Evolutionary conservation across 2,329 filamentous ascomycete genomes (phyloP).

Genomic region (Ophiobolus disseminans): DNA sequence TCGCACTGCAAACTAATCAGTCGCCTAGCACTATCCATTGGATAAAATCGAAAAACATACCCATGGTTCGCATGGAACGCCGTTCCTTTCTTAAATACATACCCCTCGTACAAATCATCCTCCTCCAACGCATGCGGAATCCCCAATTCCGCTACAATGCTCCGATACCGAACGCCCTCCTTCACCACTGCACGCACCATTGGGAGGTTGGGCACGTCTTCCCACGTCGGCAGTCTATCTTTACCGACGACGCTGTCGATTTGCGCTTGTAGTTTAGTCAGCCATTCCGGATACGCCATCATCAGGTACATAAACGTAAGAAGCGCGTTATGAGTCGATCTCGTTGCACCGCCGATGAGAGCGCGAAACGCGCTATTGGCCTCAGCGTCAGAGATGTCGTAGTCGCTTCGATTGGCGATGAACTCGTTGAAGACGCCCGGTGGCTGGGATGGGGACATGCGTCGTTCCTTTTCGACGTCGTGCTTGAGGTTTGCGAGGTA

Average conservation of each 20-base stretch:
- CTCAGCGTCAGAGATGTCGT: not conserved
- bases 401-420: not conserved
- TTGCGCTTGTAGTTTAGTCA: not conserved
- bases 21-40: not conserved
- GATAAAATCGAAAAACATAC: not conserved
- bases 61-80: not conserved
- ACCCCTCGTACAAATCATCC: not conserved
- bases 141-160: not conserved
- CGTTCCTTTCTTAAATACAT: not conserved
- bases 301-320: not conserved
- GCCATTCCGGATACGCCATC: not conserved
- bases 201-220: not conserved
- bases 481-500: not conserved
- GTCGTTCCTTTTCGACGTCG: not conserved
- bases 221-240: not conserved
- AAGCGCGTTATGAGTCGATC: not conserved
- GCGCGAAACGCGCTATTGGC: not conserved
- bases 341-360: not conserved
- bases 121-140: not conserved
- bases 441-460: not conserved
- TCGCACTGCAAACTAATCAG: not conserved
- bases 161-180: not conserved
- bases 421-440: not conserved
- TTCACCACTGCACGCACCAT: not conserved
- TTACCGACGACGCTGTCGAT: not conserved